Evolutionary conservation across 371 early-diverging fungal species (phyloP).

Genomic region (Lichtheimia corymbifera): DNA sequence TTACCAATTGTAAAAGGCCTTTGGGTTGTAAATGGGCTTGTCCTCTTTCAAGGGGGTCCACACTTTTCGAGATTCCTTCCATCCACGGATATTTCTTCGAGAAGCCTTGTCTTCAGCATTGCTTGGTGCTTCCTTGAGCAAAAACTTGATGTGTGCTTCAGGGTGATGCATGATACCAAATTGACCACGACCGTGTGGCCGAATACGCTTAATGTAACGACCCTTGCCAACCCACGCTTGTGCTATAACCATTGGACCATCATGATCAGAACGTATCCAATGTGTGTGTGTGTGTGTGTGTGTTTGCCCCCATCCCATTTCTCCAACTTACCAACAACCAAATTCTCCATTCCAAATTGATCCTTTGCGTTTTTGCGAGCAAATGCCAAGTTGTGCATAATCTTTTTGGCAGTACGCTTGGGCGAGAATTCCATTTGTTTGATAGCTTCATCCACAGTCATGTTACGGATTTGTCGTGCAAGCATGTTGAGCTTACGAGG

Average conservation of each 20-base stretch:
- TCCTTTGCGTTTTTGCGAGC: conserved; percentile 72
- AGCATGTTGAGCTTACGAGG: conserved; percentile 85
- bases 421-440: conserved; percentile 85
- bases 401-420: conserved; percentile 74
- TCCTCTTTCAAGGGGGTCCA: conserved; percentile 72
- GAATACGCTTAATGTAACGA: conserved; percentile 62
- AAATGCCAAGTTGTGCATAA: conserved; percentile 73
- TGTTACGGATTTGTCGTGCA: conserved; percentile 81
- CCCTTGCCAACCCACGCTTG: conserved; percentile 94
- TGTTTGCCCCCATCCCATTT: conserved; percentile 1
- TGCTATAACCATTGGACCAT: conserved; percentile 20
- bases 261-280: conserved; percentile 1
- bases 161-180: conserved; percentile 82
- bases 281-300: no score
- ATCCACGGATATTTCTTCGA: conserved; percentile 61
- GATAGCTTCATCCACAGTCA: conserved; percentile 81
- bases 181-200: conserved; percentile 81
- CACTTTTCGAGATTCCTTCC: conserved; percentile 67
- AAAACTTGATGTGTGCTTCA: conserved; percentile 81
- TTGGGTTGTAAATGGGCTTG: conserved; percentile 80
- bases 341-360: conserved; percentile 69
- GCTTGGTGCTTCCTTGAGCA: conserved; percentile 50
- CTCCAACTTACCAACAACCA: conserved; percentile 44
- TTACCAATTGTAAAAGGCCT: conserved; percentile 82
- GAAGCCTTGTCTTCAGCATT: conserved; percentile 19